Evolutionary conservation across 352 stramenopile genomes (phyloP).

Genomic region (Phytophthora pluvialis): DNA sequence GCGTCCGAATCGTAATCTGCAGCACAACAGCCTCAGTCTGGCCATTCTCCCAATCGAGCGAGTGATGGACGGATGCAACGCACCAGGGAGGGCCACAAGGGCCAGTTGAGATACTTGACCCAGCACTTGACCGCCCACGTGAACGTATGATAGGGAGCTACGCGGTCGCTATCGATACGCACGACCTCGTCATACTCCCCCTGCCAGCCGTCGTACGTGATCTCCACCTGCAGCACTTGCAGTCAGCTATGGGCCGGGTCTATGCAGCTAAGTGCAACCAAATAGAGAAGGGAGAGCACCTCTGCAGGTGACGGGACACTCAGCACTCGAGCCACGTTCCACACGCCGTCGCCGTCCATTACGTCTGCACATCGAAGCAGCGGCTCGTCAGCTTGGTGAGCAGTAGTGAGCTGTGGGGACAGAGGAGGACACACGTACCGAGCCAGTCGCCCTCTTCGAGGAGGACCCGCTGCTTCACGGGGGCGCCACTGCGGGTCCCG

Average conservation of each 20-base stretch:
- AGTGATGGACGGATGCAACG: background rate
- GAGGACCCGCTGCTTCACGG: conserved; percentile 1
- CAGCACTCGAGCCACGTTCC: conserved; percentile 71
- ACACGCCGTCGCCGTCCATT: conserved; percentile 65
- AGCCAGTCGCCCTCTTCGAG: conserved; percentile 40
- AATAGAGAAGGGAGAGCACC: conserved; percentile 10
- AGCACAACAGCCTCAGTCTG: conserved; percentile 1
- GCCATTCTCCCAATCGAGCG: background rate
- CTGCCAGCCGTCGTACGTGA: conserved; percentile 76
- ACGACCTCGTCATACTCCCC: conserved; percentile 68
- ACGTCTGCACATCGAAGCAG: conserved; percentile 47
- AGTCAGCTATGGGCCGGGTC: background rate
- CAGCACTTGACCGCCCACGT: conserved; percentile 84
- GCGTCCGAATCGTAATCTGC: conserved; percentile 70
- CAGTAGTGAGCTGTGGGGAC: background rate
- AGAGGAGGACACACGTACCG: conserved; percentile 9
- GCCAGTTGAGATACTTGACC: conserved; percentile 85
- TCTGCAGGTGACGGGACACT: conserved; percentile 30
- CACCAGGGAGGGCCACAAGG: conserved; percentile 74
- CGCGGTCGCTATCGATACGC: conserved; percentile 54
- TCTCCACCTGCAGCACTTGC: conserved; percentile 46
- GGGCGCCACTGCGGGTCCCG: background rate
- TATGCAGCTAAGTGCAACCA: background rate
- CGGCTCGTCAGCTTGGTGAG: background rate
- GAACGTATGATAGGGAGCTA: conserved; percentile 80